Evolutionary conservation across 2,329 filamentous ascomycete genomes (phyloP), one percentile per base, ranked within the genome.

Genomic region (Aspergillus novofumigatus): DNA sequence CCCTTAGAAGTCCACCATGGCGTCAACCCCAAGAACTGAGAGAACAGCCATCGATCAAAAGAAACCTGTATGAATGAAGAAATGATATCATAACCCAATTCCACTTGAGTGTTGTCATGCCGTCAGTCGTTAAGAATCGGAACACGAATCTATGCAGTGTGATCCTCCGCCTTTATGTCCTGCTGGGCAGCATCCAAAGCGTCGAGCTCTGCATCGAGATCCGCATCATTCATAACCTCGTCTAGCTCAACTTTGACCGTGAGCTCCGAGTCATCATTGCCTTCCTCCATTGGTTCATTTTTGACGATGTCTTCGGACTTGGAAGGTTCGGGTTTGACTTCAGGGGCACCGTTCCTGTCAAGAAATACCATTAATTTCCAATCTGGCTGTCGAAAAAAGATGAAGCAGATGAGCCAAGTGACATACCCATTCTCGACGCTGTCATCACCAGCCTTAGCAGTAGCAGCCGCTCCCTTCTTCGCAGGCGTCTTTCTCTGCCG

Each of bases 401-500:
- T 17, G 1, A 17, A 17, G 14, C 32, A 2, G 32, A 38, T 1
- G 32, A 38, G 5, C 32, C 32, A 38, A 38, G 44, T 44, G 17
- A 47, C 44, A n/a, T 47, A 47, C 44, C 21, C 53, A 28, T 50
- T 59, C 51, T 55, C 52, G 2, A 55, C 41, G 11, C 51, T 49
- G n/a, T 17, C 20, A 21, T 23, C 52, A 17, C 49, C 55, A 23
- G 58, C 45, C 51, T 58, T 59, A 1, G n/a, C 28, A 26, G 54
- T 59, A 1, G n/a, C 28, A 26, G 54, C 45, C 35, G 55, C 21
- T 9, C 45, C 41, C 49, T 69, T 68, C 52, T 65, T 69, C 4
- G 51, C 51, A 8, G 52, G 51, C 3, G 55, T 49, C 57, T 65
- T 65, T 20, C 62, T 58, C 55, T 65, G 62, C 28, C 64, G 62